phyloP scores from a whole-genome alignment of 345 rosid species.

The Euphorbia peplus region DNA sequence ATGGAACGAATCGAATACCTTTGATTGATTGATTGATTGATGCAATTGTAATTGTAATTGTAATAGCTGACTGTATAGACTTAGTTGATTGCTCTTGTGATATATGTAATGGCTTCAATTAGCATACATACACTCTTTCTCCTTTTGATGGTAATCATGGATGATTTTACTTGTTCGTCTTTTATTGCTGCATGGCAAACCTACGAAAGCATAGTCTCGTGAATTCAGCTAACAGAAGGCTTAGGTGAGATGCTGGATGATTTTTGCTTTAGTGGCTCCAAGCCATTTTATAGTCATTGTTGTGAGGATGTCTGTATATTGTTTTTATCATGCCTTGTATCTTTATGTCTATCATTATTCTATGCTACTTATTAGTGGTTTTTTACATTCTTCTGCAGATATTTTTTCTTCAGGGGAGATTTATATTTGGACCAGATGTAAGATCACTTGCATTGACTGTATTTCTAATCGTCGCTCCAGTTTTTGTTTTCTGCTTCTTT shows the following conservation, averaged over 20 bases:
- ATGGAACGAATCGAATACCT: not conserved
- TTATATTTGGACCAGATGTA: conserved; percentile 95
- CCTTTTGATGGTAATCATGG: not conserved
- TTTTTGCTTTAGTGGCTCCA: not conserved
- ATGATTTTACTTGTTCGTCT: not conserved
- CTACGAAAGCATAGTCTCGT: not conserved
- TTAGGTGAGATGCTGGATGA: not conserved
- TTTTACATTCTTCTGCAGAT: conserved; percentile 42
- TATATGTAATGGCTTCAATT: not conserved
- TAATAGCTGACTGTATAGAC: not conserved
- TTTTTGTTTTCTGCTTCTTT: conserved; percentile 64
- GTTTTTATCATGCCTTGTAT: not conserved
- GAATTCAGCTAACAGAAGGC: not conserved
- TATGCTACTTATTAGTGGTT: conserved; percentile 1
- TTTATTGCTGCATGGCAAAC: conserved; percentile 5
- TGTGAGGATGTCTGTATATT: not conserved
- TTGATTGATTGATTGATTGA: conserved; percentile 1
- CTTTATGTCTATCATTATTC: not conserved
- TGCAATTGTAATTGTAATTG: too few species aligned
- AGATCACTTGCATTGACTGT: conserved; percentile 57
- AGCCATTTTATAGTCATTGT: not conserved
- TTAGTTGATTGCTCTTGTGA: not conserved
- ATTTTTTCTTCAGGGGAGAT: conserved; percentile 69
- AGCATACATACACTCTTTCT: not conserved
- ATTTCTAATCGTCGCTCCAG: conserved; percentile 71